phyloP scores from a whole-genome alignment of 2,329 filamentous ascomycete genomes.

The Epicoccum sorghinum region DNA sequence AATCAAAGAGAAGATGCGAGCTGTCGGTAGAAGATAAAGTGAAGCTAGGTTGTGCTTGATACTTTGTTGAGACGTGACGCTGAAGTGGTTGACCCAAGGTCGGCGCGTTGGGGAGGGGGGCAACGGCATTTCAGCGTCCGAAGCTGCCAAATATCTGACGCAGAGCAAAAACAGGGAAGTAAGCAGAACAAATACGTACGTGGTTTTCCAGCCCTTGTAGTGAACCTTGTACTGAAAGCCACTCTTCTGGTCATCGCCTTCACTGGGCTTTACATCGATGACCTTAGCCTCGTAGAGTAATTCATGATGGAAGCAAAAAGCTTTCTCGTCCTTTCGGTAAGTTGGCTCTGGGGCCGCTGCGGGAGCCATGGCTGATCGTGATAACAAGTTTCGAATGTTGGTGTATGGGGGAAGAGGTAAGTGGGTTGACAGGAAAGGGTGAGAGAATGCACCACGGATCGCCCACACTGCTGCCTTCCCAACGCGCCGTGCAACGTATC shows the following conservation, averaged over 20 bases:
- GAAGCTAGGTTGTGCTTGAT: neutral
- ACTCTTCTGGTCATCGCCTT: slow-evolving; percentile 70
- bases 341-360: slow-evolving; percentile 58
- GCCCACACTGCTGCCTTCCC: slow-evolving; percentile 18
- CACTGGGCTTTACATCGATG: slow-evolving; percentile 72
- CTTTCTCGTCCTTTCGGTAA: slow-evolving; percentile 81
- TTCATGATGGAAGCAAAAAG: slow-evolving; percentile 96
- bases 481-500: slow-evolving; percentile 1
- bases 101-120: slow-evolving; percentile 14
- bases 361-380: slow-evolving; percentile 55
- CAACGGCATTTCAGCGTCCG: slow-evolving; percentile 16
- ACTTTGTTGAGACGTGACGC: slow-evolving; percentile 4
- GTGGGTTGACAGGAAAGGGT: slow-evolving; percentile 20
- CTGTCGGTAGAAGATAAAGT: too few relatives aligned
- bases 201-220: slow-evolving; percentile 99
- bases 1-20: neutral
- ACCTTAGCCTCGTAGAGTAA: slow-evolving; percentile 98
- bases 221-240: slow-evolving; percentile 90
- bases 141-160: neutral
- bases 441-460: slow-evolving; percentile 25
- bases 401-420: slow-evolving; percentile 16
- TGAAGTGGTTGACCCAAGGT: slow-evolving; percentile 20
- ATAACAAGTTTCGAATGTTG: slow-evolving; percentile 17
- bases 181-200: slow-evolving; percentile 60
- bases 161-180: slow-evolving; percentile 1